Evolutionary conservation across 1,139 yeast species (phyloP), one percentile per base, ranked within the genome.

Genomic region (Scheffersomyces quercinus): DNA sequence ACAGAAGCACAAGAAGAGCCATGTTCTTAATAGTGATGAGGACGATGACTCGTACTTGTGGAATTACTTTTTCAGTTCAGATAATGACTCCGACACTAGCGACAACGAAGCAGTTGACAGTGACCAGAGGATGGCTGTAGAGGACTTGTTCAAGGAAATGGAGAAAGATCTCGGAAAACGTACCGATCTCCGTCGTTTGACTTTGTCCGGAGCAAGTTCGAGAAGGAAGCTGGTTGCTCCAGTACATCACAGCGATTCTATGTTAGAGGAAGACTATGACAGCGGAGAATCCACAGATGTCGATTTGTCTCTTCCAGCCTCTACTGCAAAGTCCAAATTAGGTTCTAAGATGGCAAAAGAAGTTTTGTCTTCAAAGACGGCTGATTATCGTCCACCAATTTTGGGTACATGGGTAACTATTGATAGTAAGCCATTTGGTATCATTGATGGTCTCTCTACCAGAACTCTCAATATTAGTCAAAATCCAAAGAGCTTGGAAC

Each of bases 281-380:
- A 71, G 77, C 50, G 95, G 93, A 37, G 97, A 91, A 54, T 88
- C 96, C 9, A 93, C 98, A 0, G 99, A 93, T 64, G 96, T 88
- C 48, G 98, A 93, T 59, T 77, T 80, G 28, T 75, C 82, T 14
- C 67, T 91, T 37, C 95, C 95, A 3, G 82, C 82, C 13, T 77
- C 85, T 5, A 73, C 81, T 10, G 73, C 77, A 43, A 74, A 71
- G 41, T 73, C 75, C 40, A 71, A 66, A 36, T 66, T 82, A 30
- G 95, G 90, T 1, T 82, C 89, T 7, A 83, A 85, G 52, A 82
- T 87, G 48, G 91, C 93, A 2, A 90, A 93, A 51, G 98, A 93
- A 62, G 89, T 93, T 10, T 75, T 93, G 15, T 85, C 96, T 7
- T 85, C 95, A 1, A 85, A 90, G 41, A 83, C 86, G 6, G 84